Conservation (phyloP, 208 protist genomes). For the Leishmania martiniquensis region DNA sequence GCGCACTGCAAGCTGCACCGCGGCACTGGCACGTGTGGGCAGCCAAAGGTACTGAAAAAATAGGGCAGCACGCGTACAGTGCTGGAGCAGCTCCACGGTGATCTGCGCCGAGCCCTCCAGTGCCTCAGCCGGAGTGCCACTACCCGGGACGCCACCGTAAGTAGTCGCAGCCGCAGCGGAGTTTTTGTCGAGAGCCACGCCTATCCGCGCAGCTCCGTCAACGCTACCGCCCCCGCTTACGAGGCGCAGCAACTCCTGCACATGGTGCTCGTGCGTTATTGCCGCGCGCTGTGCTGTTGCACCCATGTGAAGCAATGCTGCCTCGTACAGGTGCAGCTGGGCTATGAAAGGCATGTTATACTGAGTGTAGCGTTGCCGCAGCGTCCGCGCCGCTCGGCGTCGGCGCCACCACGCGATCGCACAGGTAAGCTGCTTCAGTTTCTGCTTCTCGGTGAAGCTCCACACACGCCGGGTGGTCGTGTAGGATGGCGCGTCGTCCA, state of each 20-base stretch:
- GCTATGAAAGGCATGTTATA: constrained; percentile 66
- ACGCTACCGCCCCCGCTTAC: background rate
- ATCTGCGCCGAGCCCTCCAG: background rate
- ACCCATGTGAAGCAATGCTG: constrained; percentile 40
- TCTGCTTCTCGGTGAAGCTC: constrained; percentile 63
- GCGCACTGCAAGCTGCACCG: constrained; percentile 23
- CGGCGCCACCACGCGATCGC: constrained; percentile 63
- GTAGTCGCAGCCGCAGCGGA: background rate
- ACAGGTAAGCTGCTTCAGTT: constrained; percentile 76
- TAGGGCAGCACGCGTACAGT: constrained; percentile 24
- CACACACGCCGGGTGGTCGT: constrained; percentile 39
- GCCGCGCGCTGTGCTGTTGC: constrained; percentile 8
- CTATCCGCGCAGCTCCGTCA: background rate
- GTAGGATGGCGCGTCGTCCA: constrained; percentile 15
- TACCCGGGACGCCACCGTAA: background rate
- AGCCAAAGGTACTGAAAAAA: constrained; percentile 32
- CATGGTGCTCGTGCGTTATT: background rate
- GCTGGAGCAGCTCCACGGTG: constrained; percentile 22
- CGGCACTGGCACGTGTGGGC: constrained; percentile 9
- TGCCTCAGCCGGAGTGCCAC: background rate
- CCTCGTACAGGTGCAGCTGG: constrained; percentile 60
- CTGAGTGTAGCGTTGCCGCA: constrained; percentile 64
- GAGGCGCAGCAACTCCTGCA: constrained; percentile 24
- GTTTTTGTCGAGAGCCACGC: constrained; percentile 5
- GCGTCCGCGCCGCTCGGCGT: constrained; percentile 44